Evolutionary conservation across 169 alveolate species (phyloP).

Genomic region (Miamiensis avidus): DNA sequence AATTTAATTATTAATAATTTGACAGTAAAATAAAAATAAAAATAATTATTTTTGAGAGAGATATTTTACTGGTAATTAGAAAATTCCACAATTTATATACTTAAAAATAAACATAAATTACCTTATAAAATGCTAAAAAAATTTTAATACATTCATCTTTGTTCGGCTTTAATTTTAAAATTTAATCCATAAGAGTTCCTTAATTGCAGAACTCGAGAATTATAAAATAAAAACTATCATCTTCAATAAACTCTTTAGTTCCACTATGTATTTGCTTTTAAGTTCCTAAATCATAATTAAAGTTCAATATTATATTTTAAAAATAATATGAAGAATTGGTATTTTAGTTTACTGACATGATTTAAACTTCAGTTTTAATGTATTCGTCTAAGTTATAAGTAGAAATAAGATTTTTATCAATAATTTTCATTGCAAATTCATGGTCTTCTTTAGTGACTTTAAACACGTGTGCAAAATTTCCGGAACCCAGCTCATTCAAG

Average conservation of each 20-base stretch:
- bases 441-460: background rate
- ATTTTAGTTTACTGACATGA: background rate
- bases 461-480: background rate
- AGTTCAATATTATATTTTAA: no score
- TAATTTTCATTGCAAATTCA: background rate
- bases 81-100: no score
- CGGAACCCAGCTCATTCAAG: background rate
- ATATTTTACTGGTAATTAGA: no score
- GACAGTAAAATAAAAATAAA: no score
- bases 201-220: background rate
- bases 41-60: no score
- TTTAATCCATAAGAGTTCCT: background rate
- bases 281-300: background rate
- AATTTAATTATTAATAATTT: no score
- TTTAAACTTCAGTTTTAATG: background rate
- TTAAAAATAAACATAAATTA: no score
- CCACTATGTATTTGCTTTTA: background rate
- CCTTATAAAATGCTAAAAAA: background rate
- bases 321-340: no score
- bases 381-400: background rate
- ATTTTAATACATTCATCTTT: background rate
- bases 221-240: background rate
- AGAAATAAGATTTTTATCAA: background rate
- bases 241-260: background rate
- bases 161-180: background rate